phyloP scores from a whole-genome alignment of 495 filamentous ascomycete genomes.

The Trichoderma reesei region DNA sequence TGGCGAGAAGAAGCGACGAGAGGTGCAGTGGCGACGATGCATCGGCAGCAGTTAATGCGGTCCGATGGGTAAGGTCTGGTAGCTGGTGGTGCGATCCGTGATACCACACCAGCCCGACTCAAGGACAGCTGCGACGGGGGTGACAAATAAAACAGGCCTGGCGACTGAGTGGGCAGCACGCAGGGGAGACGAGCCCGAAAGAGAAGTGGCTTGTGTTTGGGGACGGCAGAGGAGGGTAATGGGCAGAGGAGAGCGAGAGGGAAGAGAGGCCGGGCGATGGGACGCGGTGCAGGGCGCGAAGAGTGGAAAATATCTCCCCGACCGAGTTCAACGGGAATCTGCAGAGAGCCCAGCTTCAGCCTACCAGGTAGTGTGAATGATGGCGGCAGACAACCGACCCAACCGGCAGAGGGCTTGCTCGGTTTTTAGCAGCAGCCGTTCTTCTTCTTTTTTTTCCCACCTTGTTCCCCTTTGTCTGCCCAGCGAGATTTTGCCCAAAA shows the following conservation, averaged over 20 bases:
- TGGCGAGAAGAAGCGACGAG: constrained; percentile 7
- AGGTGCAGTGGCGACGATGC: constrained; percentile 5
- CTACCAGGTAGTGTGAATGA: too few relatives aligned
- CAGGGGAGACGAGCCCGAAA: not conserved
- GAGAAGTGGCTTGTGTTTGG: not conserved
- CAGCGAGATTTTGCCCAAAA: too few relatives aligned
- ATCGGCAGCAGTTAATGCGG: constrained; percentile 4
- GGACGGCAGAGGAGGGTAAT: not conserved
- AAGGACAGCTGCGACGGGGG: constrained; percentile 4
- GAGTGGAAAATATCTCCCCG: not conserved
- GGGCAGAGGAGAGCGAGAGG: not conserved
- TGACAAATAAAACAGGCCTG: constrained; percentile 1
- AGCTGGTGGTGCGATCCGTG: constrained; percentile 7
- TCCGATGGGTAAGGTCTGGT: constrained; percentile 9
- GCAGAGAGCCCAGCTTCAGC: constrained; percentile 8
- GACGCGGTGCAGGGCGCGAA: constrained; percentile 3
- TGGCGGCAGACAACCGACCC: constrained; percentile 8
- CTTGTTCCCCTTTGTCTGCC: not conserved
- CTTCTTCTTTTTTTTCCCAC: not conserved
- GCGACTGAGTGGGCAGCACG: not conserved
- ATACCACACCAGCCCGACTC: constrained; percentile 8
- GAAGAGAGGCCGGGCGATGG: not conserved
- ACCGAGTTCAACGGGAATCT: not conserved
- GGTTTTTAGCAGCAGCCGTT: not conserved
- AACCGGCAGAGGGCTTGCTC: not conserved